These are phyloP conservation scores for Beauveria bassiana DNA, from an alignment of 2,329 filamentous ascomycete species.

Conservation along the genomic window DNA sequence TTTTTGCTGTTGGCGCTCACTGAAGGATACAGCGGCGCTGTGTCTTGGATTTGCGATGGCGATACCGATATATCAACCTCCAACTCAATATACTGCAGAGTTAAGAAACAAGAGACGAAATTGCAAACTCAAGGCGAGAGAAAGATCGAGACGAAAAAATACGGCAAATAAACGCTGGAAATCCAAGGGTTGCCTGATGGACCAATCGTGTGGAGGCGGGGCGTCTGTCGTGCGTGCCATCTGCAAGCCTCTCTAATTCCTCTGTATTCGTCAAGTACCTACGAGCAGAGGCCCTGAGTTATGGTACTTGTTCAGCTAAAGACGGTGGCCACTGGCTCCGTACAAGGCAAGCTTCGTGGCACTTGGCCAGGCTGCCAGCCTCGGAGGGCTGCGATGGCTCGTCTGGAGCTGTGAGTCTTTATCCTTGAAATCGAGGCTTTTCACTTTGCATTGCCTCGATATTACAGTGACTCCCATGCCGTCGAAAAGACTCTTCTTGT, in stretches of 20 bases:
- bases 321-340: not conserved
- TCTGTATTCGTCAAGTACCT: not conserved
- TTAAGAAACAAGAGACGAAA: not conserved
- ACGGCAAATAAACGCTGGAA: not conserved
- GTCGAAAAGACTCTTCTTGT: too few species aligned
- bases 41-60: not conserved
- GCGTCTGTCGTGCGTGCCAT: not conserved
- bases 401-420: not conserved
- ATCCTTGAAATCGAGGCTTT: not conserved
- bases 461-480: too few species aligned
- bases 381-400: not conserved
- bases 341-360: not conserved
- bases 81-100: not conserved
- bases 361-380: not conserved
- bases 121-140: not conserved
- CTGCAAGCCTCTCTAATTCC: not conserved
- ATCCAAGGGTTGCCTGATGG: not conserved
- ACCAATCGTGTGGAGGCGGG: constrained; percentile 6
- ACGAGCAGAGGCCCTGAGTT: not conserved
- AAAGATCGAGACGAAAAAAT: not conserved
- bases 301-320: not conserved
- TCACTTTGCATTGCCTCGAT: too few species aligned
- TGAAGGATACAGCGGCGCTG: not conserved
- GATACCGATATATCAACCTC: not conserved
- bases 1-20: not conserved